These are phyloP conservation scores for Barnettozyma sucrosica DNA, from an alignment of 805 yeast genomes.

Conservation along the genomic window DNA sequence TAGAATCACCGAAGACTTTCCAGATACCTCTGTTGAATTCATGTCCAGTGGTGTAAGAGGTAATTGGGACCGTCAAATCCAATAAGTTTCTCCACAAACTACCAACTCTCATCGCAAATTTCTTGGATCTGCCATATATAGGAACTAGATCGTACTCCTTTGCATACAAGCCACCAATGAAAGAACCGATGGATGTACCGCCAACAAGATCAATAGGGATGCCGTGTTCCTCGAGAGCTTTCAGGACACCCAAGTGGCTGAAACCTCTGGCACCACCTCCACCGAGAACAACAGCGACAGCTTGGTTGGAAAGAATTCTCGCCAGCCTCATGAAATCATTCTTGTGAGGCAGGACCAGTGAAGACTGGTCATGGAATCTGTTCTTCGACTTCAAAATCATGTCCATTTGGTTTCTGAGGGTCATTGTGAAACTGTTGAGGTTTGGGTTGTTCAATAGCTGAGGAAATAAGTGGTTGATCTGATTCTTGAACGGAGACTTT, in stretches of 20 bases:
- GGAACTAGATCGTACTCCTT: slow-evolving; percentile 88
- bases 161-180: slow-evolving; percentile 93
- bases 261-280: slow-evolving; percentile 98
- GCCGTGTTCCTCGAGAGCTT: slow-evolving; percentile 85
- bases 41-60: slow-evolving; percentile 94
- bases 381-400: slow-evolving; percentile 28
- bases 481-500: neutral
- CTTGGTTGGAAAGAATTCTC: slow-evolving; percentile 83
- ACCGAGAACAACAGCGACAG: slow-evolving; percentile 89
- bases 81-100: slow-evolving; percentile 79
- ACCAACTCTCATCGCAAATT: slow-evolving; percentile 74
- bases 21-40: slow-evolving; percentile 97
- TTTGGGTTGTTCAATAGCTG: slow-evolving; percentile 13
- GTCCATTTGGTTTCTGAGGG: slow-evolving; percentile 33
- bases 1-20: slow-evolving; percentile 87
- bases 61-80: slow-evolving; percentile 89
- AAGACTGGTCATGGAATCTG: slow-evolving; percentile 22
- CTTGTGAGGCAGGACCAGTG: slow-evolving; percentile 48
- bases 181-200: slow-evolving; percentile 94
- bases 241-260: slow-evolving; percentile 86
- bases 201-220: slow-evolving; percentile 93
- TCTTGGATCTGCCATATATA: slow-evolving; percentile 83
- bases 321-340: slow-evolving; percentile 89
- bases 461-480: slow-evolving; percentile 9
- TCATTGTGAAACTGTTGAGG: slow-evolving; percentile 15